Evolutionary conservation across 305 asterid species (phyloP).

Genomic region (Euphrasia arctica): DNA sequence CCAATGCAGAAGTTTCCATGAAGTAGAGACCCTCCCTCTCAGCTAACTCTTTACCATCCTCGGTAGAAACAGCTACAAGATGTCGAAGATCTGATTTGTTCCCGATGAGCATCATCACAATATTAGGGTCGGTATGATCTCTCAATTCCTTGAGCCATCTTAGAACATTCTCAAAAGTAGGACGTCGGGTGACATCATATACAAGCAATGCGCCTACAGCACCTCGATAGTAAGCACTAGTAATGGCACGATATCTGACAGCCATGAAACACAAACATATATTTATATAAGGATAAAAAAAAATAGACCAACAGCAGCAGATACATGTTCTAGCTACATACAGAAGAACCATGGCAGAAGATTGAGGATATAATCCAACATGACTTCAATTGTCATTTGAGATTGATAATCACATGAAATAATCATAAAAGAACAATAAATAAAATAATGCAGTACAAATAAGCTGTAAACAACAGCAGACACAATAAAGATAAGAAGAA

Average conservation of each 20-base stretch:
- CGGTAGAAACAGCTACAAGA: conserved; percentile 72
- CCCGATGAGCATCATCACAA: conserved; percentile 78
- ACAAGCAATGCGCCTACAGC: conserved; percentile 86
- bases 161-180: conserved; percentile 61
- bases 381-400: too few species aligned
- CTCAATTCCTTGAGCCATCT: conserved; percentile 82
- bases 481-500: too few species aligned
- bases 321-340: too few species aligned
- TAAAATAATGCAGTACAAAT: too few species aligned
- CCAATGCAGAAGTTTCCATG: conserved; percentile 90
- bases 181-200: conserved; percentile 67
- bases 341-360: too few species aligned
- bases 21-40: conserved; percentile 69
- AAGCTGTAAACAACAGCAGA: too few species aligned
- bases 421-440: too few species aligned
- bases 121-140: conserved; percentile 75
- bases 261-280: neutral
- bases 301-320: too few species aligned
- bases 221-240: conserved; percentile 86
- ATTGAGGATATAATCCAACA: too few species aligned
- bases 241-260: conserved; percentile 72
- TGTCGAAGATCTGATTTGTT: conserved; percentile 86
- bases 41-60: conserved; percentile 63
- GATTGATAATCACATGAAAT: too few species aligned
- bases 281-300: neutral